Percentiles rank a stretch among this genome's conserved stretches.
Conservation (phyloP, 345 rosid species). For the Eucalyptus tenuipes region DNA sequence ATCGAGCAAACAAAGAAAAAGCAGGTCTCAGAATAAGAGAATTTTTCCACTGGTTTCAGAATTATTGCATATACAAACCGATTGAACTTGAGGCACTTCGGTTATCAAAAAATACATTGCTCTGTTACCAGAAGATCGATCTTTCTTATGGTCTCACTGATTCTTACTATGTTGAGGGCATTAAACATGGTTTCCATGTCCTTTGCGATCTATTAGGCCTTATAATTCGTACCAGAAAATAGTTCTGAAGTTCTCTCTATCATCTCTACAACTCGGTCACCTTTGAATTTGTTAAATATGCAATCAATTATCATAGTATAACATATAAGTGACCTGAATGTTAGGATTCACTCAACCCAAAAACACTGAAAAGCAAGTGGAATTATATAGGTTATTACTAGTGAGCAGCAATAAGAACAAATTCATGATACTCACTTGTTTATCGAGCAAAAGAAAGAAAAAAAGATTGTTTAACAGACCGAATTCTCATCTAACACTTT, state of each 20-base stretch:
- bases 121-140: background rate
- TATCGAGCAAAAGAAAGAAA: background rate
- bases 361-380: background rate
- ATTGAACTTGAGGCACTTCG: background rate
- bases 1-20: background rate
- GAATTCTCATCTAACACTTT: background rate
- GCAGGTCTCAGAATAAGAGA: background rate
- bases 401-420: background rate
- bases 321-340: background rate
- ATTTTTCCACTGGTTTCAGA: background rate
- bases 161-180: background rate
- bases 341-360: background rate
- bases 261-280: background rate
- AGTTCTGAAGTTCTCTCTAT: background rate
- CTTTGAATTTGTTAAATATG: background rate
- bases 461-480: background rate
- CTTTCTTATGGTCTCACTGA: background rate
- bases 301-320: background rate
- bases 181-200: background rate
- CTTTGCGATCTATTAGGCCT: background rate
- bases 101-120: background rate
- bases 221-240: background rate
- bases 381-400: background rate
- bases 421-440: background rate
- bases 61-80: background rate